Evolutionary conservation across 2,329 filamentous ascomycete species (phyloP).

Genomic region (Fusarium miscanthi): DNA sequence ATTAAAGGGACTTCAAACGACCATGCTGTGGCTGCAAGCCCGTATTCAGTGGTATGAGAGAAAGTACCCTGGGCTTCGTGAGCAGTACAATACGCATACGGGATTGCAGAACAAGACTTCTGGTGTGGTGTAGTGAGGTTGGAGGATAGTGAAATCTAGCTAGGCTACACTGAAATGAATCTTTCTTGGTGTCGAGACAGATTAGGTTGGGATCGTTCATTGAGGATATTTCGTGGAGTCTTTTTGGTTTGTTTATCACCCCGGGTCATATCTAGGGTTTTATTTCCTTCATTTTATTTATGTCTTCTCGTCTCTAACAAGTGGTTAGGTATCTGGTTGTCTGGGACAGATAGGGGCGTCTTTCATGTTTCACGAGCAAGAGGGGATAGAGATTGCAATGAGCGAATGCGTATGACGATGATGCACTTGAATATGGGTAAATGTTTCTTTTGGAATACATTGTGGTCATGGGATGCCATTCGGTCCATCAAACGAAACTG

Average conservation of each 20-base stretch:
- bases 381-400: neutral
- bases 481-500: neutral
- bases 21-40: neutral
- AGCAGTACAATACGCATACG: neutral
- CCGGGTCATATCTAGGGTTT: neutral
- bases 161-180: neutral
- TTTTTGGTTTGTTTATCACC: neutral
- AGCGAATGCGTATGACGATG: no score
- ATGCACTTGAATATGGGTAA: neutral
- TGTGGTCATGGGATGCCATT: neutral
- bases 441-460: neutral
- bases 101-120: neutral
- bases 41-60: slow-evolving; percentile 22
- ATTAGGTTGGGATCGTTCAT: neutral
- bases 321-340: neutral
- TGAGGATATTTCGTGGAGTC: neutral
- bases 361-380: no score
- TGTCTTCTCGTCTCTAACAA: neutral
- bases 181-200: neutral
- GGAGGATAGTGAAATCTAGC: neutral
- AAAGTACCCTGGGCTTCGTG: neutral
- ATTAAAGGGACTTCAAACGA: neutral
- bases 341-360: neutral
- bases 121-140: neutral
- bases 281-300: neutral